A percentile compares a stretch with the other conserved stretches of the same genome.
Evolutionary conservation across 768 basidiomycete species (phyloP).

Genomic region (Hysterangium stoloniferum): DNA sequence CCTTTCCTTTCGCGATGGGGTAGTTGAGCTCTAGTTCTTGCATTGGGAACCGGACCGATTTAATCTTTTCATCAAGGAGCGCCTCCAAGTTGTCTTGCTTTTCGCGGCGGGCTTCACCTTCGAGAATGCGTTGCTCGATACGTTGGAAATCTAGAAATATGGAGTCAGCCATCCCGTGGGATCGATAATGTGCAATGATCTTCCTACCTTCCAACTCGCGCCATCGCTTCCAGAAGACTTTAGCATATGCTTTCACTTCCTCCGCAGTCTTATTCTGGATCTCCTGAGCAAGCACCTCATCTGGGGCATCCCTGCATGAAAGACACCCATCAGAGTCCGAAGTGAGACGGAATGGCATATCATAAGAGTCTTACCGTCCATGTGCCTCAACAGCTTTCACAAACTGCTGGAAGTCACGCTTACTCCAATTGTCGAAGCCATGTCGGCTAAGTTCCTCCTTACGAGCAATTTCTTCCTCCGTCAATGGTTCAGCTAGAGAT

Average conservation of each 20-base stretch:
- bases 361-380: conserved; percentile 57
- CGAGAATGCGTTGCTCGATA: conserved; percentile 74
- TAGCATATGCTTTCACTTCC: conserved; percentile 71
- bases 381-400: conserved; percentile 69
- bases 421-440: conserved; percentile 87
- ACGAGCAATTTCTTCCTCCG: conserved; percentile 73
- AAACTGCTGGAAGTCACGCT: conserved; percentile 91
- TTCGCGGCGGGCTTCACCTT: conserved; percentile 87
- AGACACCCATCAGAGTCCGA: background rate
- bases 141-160: conserved; percentile 60
- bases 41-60: conserved; percentile 82
- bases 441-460: conserved; percentile 72
- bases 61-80: conserved; percentile 76
- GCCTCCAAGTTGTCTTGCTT: conserved; percentile 75
- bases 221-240: conserved; percentile 86
- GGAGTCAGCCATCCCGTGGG: background rate
- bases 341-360: no score
- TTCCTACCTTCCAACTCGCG: conserved; percentile 67
- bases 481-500: conserved; percentile 72
- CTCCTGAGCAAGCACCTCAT: conserved; percentile 67
- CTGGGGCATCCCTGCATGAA: conserved; percentile 49
- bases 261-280: conserved; percentile 78
- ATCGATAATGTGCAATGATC: background rate
- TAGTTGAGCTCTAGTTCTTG: conserved; percentile 96
- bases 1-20: conserved; percentile 92